Evolutionary conservation across 306 rosid species (phyloP), one percentile per base, ranked within the genome.

Genomic region (Sindora glabra): DNA sequence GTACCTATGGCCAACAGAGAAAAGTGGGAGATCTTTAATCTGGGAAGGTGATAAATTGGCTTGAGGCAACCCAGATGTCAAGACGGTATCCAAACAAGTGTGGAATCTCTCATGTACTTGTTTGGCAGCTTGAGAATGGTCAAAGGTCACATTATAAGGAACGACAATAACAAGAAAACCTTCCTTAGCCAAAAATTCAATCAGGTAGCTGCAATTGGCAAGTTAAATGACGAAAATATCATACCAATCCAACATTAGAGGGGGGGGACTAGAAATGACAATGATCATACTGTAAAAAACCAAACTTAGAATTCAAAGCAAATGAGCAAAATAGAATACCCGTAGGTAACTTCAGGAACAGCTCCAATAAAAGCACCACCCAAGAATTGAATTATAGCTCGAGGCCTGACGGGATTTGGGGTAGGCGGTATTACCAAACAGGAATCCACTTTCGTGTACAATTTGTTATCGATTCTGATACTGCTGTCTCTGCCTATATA

Each of bases 291-390:
- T 3, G 37, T 36, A 17, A 15, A 62, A 15, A 47, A 14, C 23
- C 56, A 45, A 51, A 62, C 12, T 32, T 29, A 29, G 10, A 18
- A 2, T 4, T 12, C 47, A 30, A 51, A 49, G 7, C 14, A 60
- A 74, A 58, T 30, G 49, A 47, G 52, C 33, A 22, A 38, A 11
- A n/a, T 1, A 48, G 38, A 26, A 6, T 62, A 87, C 96, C 98
- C 76, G 83, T 89, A 92, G 8, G 96, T 83, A 65, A 86, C 79
- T 79, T 92, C 89, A 48, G 96, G 99, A 61, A 82, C 87, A 71
- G 96, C 99, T 53, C 99, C 99, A 57, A 92, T 69, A 72, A 92
- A 89, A 27, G 95, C 99, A 54, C 99, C 99, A 15, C 96, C 99
- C 37, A 92, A 48, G 82, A 92, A 92, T 59, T 92, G 79, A 87